A percentile compares a stretch with the other conserved stretches of the same genome.
phyloP scores from a whole-genome alignment of 257 asterid genomes.

The Solanum tarijense region DNA sequence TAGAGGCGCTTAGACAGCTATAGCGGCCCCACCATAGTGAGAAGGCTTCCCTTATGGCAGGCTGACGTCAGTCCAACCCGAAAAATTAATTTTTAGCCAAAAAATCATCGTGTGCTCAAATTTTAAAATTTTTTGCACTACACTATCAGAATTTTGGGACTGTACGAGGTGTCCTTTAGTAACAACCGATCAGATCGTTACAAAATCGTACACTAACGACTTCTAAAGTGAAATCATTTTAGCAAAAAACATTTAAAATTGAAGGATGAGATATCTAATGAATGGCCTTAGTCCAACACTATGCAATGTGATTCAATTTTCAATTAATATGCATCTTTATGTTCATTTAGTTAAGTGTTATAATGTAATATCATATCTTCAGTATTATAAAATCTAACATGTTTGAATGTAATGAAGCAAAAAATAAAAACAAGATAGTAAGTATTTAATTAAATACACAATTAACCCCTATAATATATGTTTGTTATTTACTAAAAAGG shows the following conservation, averaged over 20 bases:
- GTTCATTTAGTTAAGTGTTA: background rate
- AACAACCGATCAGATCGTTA: background rate
- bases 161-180: background rate
- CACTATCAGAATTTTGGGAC: background rate
- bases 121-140: background rate
- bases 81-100: too few species aligned
- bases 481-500: background rate
- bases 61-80: background rate
- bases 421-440: background rate
- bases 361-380: background rate
- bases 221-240: background rate
- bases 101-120: background rate
- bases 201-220: background rate
- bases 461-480: background rate
- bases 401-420: background rate
- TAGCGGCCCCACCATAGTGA: background rate
- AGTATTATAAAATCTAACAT: background rate
- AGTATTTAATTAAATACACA: background rate
- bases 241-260: background rate
- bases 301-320: background rate
- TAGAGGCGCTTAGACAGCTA: background rate
- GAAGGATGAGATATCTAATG: background rate
- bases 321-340: too few species aligned
- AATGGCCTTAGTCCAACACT: background rate
- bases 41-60: background rate